Conservation (phyloP, 495 filamentous ascomycete species). For the Xylaria curta region DNA sequence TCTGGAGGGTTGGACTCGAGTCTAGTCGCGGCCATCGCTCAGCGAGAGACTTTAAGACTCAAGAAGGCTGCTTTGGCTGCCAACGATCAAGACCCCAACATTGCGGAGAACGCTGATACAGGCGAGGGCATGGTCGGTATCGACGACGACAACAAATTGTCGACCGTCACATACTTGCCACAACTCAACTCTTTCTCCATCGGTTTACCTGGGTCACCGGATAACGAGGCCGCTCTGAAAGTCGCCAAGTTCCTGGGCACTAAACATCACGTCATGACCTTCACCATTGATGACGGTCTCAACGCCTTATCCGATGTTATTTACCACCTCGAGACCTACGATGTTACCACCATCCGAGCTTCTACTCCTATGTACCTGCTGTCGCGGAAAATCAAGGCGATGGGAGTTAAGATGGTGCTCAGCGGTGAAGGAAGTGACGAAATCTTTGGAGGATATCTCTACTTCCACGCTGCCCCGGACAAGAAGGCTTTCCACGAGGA, state of each 20-base stretch:
- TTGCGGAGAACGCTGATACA: slow-evolving; percentile 54
- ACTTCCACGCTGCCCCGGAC: slow-evolving; percentile 94
- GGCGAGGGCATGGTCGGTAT: slow-evolving; percentile 85
- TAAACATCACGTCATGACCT: slow-evolving; percentile 96
- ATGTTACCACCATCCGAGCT: slow-evolving; percentile 97
- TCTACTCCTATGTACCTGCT: slow-evolving; percentile 99
- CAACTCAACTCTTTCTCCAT: slow-evolving; percentile 99
- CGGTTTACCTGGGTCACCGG: slow-evolving; percentile 87
- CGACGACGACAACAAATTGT: slow-evolving; percentile 86
- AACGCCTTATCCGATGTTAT: slow-evolving; percentile 97
- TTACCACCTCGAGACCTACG: slow-evolving; percentile 95
- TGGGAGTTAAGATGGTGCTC: slow-evolving; percentile 99
- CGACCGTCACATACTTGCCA: slow-evolving; percentile 88
- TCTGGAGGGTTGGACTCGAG: slow-evolving; percentile 97
- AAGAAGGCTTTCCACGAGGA: slow-evolving; percentile 92
- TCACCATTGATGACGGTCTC: slow-evolving; percentile 95
- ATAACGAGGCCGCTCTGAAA: slow-evolving; percentile 84
- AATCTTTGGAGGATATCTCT: slow-evolving; percentile 97
- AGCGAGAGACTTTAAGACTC: slow-evolving; percentile 83
- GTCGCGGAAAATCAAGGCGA: slow-evolving; percentile 96
- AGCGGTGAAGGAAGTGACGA: slow-evolving; percentile 96
- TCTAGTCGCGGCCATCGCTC: slow-evolving; percentile 92
- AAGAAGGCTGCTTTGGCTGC: slow-evolving; percentile 64
- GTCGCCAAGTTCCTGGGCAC: slow-evolving; percentile 96
- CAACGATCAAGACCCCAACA: slow-evolving; percentile 46